phyloP scores from a whole-genome alignment of 2,329 filamentous ascomycete species.

The Botrytis fabae region DNA sequence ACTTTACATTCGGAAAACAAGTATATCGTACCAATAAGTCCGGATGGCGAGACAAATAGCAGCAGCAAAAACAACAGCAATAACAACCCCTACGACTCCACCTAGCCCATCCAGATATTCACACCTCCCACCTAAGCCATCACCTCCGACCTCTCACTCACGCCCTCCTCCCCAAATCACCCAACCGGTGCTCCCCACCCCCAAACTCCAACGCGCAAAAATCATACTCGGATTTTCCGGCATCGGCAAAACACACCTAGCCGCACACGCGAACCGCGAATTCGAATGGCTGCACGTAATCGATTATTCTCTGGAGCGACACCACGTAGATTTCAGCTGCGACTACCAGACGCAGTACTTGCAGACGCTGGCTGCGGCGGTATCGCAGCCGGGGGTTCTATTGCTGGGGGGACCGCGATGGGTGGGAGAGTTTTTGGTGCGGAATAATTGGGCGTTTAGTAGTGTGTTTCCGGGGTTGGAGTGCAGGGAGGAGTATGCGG shows the following conservation, averaged over 20 bases:
- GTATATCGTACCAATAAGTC: neutral
- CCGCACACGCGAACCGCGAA: slow-evolving; percentile 20
- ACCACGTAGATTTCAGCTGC: slow-evolving; percentile 7
- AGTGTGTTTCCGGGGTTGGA: slow-evolving; percentile 13
- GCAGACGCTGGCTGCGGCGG: slow-evolving; percentile 13
- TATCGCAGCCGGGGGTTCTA: slow-evolving; percentile 6
- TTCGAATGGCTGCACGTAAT: slow-evolving; percentile 22
- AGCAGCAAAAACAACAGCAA: neutral
- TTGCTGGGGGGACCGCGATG: slow-evolving; percentile 18
- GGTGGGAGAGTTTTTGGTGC: slow-evolving; percentile 19
- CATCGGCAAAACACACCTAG: slow-evolving; percentile 19
- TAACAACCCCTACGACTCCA: neutral
- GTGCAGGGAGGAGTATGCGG: slow-evolving; percentile 15
- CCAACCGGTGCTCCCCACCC: neutral
- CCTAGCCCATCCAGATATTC: neutral
- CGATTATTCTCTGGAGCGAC: slow-evolving; percentile 13
- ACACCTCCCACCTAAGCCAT: neutral
- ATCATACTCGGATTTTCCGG: slow-evolving; percentile 14
- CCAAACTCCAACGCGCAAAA: slow-evolving; percentile 5
- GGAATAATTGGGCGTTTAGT: slow-evolving; percentile 7
- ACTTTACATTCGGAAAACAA: neutral
- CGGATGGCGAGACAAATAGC: neutral
- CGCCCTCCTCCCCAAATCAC: neutral
- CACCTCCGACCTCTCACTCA: neutral
- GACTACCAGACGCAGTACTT: slow-evolving; percentile 7